Evolutionary conservation across 2,329 filamentous ascomycete species (phyloP).

Genomic region (Diaporthe helianthi): DNA sequence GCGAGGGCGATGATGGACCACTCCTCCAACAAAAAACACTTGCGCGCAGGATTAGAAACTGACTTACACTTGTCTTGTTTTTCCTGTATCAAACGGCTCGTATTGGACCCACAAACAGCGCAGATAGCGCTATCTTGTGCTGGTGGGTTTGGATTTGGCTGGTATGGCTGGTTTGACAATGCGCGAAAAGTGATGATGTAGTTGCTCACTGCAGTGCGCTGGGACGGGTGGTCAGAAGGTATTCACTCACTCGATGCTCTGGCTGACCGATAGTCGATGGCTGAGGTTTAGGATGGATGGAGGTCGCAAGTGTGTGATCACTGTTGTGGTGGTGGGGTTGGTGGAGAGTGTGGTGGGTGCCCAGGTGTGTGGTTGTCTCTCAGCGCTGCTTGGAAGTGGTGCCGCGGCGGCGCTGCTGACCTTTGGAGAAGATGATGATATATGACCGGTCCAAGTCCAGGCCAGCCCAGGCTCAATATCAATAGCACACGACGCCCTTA

Average conservation of each 20-base stretch:
- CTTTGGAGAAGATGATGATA: conserved; percentile 27
- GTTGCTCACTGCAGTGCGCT: neutral
- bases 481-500: conserved; percentile 7
- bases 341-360: conserved; percentile 4
- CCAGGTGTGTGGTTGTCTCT: conserved; percentile 24
- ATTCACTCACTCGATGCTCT: conserved; percentile 1
- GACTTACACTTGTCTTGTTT: neutral
- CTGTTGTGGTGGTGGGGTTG: conserved; percentile 5
- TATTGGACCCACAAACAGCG: neutral
- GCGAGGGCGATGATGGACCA: neutral
- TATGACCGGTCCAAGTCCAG: conserved; percentile 26
- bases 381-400: conserved; percentile 24
- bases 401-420: conserved; percentile 26
- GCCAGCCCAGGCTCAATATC: conserved; percentile 19
- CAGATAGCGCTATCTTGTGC: neutral
- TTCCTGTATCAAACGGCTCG: neutral
- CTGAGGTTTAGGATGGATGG: conserved; percentile 15
- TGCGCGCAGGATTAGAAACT: neutral
- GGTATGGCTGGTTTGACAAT: neutral
- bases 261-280: conserved; percentile 18
- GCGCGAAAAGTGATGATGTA: neutral
- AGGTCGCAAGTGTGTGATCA: neutral
- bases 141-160: neutral
- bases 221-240: conserved; percentile 25
- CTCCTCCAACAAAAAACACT: neutral